Evolutionary conservation across 108 stramenopile species (phyloP).

Genomic region (Skeletonema tropicum): DNA sequence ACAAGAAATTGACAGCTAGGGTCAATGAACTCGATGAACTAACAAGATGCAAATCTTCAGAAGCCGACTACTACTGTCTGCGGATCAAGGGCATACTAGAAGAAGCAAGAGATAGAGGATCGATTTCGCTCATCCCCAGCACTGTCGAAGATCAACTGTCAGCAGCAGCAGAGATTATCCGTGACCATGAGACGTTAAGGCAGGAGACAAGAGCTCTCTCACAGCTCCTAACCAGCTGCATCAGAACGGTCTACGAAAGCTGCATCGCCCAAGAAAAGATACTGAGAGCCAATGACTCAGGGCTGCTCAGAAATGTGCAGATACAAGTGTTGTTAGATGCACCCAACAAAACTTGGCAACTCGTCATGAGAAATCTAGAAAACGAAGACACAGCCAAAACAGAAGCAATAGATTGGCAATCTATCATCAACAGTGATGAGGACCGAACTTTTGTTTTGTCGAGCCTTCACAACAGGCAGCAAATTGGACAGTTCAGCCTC

Average conservation of each 20-base stretch:
- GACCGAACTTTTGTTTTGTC: slow-evolving; percentile 41
- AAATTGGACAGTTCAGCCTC: slow-evolving; percentile 48
- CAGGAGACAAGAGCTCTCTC: slow-evolving; percentile 17
- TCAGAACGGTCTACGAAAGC: slow-evolving; percentile 40
- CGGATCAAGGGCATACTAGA: slow-evolving; percentile 28
- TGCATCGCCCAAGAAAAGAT: slow-evolving; percentile 44
- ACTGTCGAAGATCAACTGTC: slow-evolving; percentile 24
- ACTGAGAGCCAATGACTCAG: slow-evolving; percentile 30
- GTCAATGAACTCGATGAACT: slow-evolving; percentile 18
- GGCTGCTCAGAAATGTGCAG: slow-evolving; percentile 19
- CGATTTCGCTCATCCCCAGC: slow-evolving; percentile 30
- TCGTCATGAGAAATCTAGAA: slow-evolving; percentile 23
- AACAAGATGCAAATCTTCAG: slow-evolving; percentile 11
- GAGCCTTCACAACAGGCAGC: slow-evolving; percentile 45
- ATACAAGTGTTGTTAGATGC: neutral
- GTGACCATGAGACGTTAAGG: slow-evolving; percentile 21
- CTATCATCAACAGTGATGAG: slow-evolving; percentile 23
- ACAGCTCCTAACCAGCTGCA: slow-evolving; percentile 32
- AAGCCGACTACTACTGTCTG: slow-evolving; percentile 13
- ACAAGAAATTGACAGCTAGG: slow-evolving; percentile 6
- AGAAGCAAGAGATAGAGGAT: slow-evolving; percentile 32
- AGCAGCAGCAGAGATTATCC: slow-evolving; percentile 35
- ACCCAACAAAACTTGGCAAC: slow-evolving; percentile 35
- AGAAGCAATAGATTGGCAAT: slow-evolving; percentile 42
- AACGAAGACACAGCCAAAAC: slow-evolving; percentile 31